A percentile compares a stretch with the other conserved stretches of the same genome.
Conservation (phyloP, 176 grass and related monocot species). For the Ampelocalamus luodianensis region DNA sequence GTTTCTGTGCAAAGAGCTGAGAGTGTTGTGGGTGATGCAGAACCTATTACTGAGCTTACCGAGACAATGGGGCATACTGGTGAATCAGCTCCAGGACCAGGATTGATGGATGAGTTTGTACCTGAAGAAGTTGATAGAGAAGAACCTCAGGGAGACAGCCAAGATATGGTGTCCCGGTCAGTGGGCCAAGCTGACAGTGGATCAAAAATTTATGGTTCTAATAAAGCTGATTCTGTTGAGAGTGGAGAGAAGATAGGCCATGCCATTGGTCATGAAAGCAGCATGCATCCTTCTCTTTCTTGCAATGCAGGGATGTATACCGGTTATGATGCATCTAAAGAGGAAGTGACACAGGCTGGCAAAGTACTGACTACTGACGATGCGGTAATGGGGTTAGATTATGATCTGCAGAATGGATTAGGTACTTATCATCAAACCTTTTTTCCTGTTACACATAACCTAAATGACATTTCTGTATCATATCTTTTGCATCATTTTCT, state of each 20-base stretch:
- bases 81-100: conserved; percentile 86
- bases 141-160: conserved; percentile 80
- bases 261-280: conserved; percentile 60
- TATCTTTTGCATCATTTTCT: conserved; percentile 18
- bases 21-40: conserved; percentile 82
- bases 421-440: conserved; percentile 46
- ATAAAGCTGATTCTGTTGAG: conserved; percentile 94
- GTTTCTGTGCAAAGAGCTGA: conserved; percentile 83
- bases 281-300: conserved; percentile 80
- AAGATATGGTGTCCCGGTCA: conserved; percentile 84
- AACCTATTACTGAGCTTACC: conserved; percentile 84
- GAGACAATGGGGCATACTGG: conserved; percentile 96
- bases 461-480: conserved; percentile 29
- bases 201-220: conserved; percentile 81
- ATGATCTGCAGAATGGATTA: conserved; percentile 71
- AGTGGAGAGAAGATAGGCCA: conserved; percentile 83
- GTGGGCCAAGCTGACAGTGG: conserved; percentile 89
- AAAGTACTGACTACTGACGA: conserved; percentile 51
- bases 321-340: conserved; percentile 67
- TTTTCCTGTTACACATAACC: conserved; percentile 25
- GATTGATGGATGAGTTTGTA: conserved; percentile 81
- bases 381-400: conserved; percentile 55
- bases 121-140: conserved; percentile 70
- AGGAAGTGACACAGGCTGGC: conserved; percentile 79
- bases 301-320: conserved; percentile 83